A percentile compares a stretch with the other conserved stretches of the same genome.
phyloP scores from a whole-genome alignment of 169 alveolate genomes.

The Plasmodium coatneyi region DNA sequence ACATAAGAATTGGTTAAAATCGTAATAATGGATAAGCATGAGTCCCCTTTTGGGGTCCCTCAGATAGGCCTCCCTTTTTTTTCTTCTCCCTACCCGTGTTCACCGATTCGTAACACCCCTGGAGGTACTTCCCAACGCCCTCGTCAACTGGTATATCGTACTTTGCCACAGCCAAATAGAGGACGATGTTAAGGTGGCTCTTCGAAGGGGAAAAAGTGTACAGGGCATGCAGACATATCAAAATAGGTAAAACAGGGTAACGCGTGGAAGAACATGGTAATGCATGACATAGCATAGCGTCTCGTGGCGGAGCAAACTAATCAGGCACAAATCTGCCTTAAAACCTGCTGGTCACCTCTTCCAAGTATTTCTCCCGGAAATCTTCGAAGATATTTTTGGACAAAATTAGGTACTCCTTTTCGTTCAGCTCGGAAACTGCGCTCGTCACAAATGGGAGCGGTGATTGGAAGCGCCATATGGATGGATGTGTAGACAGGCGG shows the following conservation, averaged over 20 bases:
- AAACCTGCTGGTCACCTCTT: conserved; percentile 8
- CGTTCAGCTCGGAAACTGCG: conserved; percentile 62
- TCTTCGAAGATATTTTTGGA: conserved; percentile 62
- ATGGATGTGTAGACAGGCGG: not conserved
- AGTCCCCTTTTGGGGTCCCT: not conserved
- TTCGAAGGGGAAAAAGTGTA: not conserved
- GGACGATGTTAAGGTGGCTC: conserved; percentile 17
- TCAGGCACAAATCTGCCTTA: not conserved
- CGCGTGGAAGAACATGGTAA: not conserved
- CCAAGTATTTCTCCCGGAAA: conserved; percentile 45
- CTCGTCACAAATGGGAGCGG: not conserved
- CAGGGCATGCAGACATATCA: not conserved
- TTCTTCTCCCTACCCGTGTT: conserved; percentile 9
- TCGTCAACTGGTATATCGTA: conserved; percentile 29
- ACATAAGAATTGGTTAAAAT: not conserved
- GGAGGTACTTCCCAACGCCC: conserved; percentile 22
- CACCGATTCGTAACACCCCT: conserved; percentile 17
- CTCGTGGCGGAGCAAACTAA: not conserved
- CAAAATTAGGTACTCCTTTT: conserved; percentile 53
- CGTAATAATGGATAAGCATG: not conserved
- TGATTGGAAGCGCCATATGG: not conserved
- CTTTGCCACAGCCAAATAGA: conserved; percentile 20
- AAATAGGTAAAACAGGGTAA: not conserved
- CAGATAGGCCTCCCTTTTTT: not conserved
- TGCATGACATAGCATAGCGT: not conserved